Evolutionary conservation across 73 alveolate genomes (phyloP).

Genomic region (Blepharisma stoltei): DNA sequence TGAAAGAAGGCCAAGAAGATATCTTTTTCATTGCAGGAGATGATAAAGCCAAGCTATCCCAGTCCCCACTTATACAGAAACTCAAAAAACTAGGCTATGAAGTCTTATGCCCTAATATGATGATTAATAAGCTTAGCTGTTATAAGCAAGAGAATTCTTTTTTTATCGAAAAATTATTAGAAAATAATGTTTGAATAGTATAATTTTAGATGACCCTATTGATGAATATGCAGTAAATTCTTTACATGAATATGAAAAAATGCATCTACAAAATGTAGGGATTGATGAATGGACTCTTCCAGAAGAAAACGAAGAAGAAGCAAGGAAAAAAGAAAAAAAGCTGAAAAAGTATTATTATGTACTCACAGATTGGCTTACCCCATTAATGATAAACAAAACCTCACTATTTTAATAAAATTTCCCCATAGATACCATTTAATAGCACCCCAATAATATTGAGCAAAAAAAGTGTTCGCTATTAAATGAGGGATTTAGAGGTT

Average conservation of each 20-base stretch:
- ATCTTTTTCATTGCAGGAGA: constrained; percentile 98
- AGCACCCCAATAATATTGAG: too few relatives aligned
- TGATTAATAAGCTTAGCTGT: too few relatives aligned
- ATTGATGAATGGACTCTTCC: constrained; percentile 86
- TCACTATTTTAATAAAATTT: too few relatives aligned
- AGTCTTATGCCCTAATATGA: too few relatives aligned
- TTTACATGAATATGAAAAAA: constrained; percentile 86
- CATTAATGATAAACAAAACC: too few relatives aligned
- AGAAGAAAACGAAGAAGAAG: constrained; percentile 77
- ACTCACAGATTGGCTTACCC: constrained; percentile 93
- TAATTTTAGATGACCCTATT: constrained; percentile 93
- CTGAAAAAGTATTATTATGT: constrained; percentile 92
- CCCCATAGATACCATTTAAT: too few relatives aligned
- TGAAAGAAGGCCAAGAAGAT: constrained; percentile 95
- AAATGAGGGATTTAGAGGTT: too few relatives aligned
- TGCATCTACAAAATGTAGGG: constrained; percentile 91
- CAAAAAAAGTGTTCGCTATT: too few relatives aligned
- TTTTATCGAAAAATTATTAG: too few relatives aligned
- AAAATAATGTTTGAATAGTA: too few relatives aligned
- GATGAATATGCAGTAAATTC: constrained; percentile 96
- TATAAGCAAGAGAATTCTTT: too few relatives aligned
- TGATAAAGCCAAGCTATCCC: constrained; percentile 78
- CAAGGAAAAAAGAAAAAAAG: constrained; percentile 81
- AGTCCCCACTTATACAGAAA: constrained; percentile 94
- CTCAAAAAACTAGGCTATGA: constrained; percentile 87